These are phyloP conservation scores for Trypanosoma platydactyli DNA, from an alignment of 208 protist species.

Conservation along the genomic window DNA sequence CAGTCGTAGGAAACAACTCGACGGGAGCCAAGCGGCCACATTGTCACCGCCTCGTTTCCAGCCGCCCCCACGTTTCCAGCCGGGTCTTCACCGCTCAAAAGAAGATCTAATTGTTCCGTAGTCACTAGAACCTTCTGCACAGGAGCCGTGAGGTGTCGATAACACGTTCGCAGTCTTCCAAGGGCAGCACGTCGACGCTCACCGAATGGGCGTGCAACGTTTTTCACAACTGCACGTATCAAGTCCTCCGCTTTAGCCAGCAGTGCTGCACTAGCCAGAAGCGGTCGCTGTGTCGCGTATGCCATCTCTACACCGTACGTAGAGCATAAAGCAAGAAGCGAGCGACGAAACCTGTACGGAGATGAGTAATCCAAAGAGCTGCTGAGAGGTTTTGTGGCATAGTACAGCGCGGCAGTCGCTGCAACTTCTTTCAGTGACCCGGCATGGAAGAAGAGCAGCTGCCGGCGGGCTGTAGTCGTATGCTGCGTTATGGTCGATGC, in stretches of 20 bases:
- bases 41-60: conserved; percentile 13
- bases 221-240: conserved; percentile 39
- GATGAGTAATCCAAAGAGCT: conserved; percentile 76
- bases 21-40: conserved; percentile 75
- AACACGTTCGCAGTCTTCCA: conserved; percentile 16
- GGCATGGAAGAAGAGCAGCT: conserved; percentile 80
- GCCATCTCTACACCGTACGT: conserved; percentile 65
- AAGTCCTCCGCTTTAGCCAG: conserved; percentile 66
- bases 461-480: conserved; percentile 64
- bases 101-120: conserved; percentile 39
- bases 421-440: conserved; percentile 60
- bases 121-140: conserved; percentile 44
- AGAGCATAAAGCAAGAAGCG: conserved; percentile 55
- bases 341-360: conserved; percentile 76
- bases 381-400: conserved; percentile 77
- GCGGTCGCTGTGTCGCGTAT: conserved; percentile 63
- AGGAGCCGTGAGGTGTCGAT: conserved; percentile 45
- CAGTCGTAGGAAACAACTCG: conserved; percentile 66
- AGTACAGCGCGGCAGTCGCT: conserved; percentile 79
- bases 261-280: conserved; percentile 51
- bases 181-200: conserved; percentile 52
- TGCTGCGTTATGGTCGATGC: conserved; percentile 70
- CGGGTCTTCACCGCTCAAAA: conserved; percentile 38
- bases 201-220: conserved; percentile 49
- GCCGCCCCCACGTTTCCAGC: conserved; percentile 14